Evolutionary conservation across 2,329 filamentous ascomycete genomes (phyloP).

Genomic region (Monosporascus ibericus): DNA sequence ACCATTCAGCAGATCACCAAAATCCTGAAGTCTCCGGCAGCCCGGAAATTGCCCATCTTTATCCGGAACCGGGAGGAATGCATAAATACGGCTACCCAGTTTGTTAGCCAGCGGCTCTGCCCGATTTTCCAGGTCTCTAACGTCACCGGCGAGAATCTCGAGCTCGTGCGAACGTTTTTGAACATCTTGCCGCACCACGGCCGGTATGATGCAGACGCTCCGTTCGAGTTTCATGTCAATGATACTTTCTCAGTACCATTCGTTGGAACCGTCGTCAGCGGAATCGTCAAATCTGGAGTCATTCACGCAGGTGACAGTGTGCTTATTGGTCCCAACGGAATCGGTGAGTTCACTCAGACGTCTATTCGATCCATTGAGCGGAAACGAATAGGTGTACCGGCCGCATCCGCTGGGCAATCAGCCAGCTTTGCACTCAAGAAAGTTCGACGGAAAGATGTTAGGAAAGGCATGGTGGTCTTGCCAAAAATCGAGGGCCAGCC

Average conservation of each 20-base stretch:
- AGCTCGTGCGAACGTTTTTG: constrained; percentile 85
- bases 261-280: constrained; percentile 91
- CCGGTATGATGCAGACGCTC: constrained; percentile 79
- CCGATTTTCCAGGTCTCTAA: constrained; percentile 98
- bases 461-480: constrained; percentile 96
- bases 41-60: constrained; percentile 91
- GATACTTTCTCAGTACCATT: constrained; percentile 98
- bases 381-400: constrained; percentile 83
- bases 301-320: constrained; percentile 88
- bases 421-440: constrained; percentile 88
- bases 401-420: constrained; percentile 84
- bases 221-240: constrained; percentile 93
- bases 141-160: constrained; percentile 85
- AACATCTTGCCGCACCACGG: constrained; percentile 95
- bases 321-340: constrained; percentile 80
- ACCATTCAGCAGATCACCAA: constrained; percentile 87
- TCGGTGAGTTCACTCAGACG: constrained; percentile 84
- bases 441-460: constrained; percentile 81
- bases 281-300: constrained; percentile 82
- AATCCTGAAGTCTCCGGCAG: constrained; percentile 89
- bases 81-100: constrained; percentile 91
- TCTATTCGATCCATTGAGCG: constrained; percentile 89
- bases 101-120: constrained; percentile 91
- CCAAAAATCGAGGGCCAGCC: constrained; percentile 72
- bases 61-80: constrained; percentile 89